phyloP scores from a whole-genome alignment of 495 filamentous ascomycete genomes.

The Amorphotheca resinae region DNA sequence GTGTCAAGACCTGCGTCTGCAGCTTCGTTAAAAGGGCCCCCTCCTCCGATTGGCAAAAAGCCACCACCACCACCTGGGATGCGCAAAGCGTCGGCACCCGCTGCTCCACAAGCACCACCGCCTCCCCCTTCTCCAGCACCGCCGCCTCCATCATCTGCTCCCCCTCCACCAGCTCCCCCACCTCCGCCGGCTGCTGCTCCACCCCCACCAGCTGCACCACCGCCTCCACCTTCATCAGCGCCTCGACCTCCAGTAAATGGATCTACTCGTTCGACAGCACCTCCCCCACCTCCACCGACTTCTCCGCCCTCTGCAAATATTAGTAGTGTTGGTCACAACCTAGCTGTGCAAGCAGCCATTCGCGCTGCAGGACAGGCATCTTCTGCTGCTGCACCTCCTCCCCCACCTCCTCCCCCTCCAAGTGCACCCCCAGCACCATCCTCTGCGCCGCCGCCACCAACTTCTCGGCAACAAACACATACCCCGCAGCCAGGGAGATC shows the following conservation, averaged over 20 bases:
- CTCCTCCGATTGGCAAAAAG: slow-evolving; percentile 50
- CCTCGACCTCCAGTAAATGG: slow-evolving; percentile 35
- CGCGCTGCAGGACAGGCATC: slow-evolving; percentile 33
- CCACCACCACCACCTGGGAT: slow-evolving; percentile 59
- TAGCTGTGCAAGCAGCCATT: slow-evolving; percentile 38
- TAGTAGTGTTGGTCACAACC: slow-evolving; percentile 22
- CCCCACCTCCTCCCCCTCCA: slow-evolving; percentile 29
- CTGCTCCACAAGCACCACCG: slow-evolving; percentile 28
- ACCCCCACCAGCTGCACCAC: slow-evolving; percentile 20
- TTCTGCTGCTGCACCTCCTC: slow-evolving; percentile 33
- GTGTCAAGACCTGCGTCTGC: slow-evolving; percentile 40
- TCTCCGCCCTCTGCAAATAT: slow-evolving; percentile 23
- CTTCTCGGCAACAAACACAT: slow-evolving; percentile 17
- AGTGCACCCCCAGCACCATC: slow-evolving; percentile 28
- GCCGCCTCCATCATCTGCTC: slow-evolving; percentile 30
- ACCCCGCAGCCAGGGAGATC: slow-evolving; percentile 32
- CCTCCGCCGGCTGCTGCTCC: slow-evolving; percentile 24
- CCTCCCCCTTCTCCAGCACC: slow-evolving; percentile 30
- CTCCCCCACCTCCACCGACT: slow-evolving; percentile 34
- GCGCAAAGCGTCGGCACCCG: slow-evolving; percentile 45
- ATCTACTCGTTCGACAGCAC: slow-evolving; percentile 40
- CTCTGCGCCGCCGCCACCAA: slow-evolving; percentile 19
- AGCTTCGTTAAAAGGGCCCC: slow-evolving; percentile 35
- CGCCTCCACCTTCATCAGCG: slow-evolving; percentile 32
- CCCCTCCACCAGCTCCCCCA: slow-evolving; percentile 35